A percentile compares a stretch with the other conserved stretches of the same genome.
These are phyloP conservation scores for Colletotrichum camelliae DNA, from an alignment of 2,329 filamentous ascomycete species.

Conservation along the genomic window DNA sequence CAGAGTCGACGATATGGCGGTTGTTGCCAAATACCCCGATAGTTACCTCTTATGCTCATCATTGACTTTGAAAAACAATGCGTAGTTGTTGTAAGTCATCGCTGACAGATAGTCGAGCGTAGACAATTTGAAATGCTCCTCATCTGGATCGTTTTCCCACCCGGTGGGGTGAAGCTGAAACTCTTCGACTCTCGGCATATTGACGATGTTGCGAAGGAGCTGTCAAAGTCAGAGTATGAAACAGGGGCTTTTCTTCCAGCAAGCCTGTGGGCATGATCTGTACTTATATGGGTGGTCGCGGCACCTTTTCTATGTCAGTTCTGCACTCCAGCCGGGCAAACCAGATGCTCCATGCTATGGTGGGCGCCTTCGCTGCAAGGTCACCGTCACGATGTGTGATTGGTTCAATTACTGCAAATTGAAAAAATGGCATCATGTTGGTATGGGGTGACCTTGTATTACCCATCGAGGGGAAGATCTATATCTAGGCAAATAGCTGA, in stretches of 20 bases:
- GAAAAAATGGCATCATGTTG: rapidly evolving
- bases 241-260: background rate
- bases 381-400: rapidly evolving
- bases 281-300: too few species aligned
- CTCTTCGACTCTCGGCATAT: conserved; percentile 32
- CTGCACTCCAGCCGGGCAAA: background rate
- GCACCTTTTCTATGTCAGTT: background rate
- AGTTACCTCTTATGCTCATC: conserved; percentile 31
- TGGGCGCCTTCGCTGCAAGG: background rate
- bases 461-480: rapidly evolving
- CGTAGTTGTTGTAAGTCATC: conserved; percentile 41
- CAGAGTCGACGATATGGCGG: rapidly evolving
- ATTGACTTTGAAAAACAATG: conserved; percentile 41
- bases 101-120: conserved; percentile 40
- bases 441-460: rapidly evolving
- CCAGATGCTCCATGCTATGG: rapidly evolving
- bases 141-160: conserved; percentile 41
- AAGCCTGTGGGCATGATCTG: background rate
- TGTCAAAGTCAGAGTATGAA: background rate
- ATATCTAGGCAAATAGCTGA: background rate
- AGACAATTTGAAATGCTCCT: conserved; percentile 40
- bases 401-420: background rate
- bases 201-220: background rate
- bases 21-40: background rate
- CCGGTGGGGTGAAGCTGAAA: conserved; percentile 36